Evolutionary conservation across 192 early-diverging fungal species (phyloP).

Genomic region (Linnemannia zychae): DNA sequence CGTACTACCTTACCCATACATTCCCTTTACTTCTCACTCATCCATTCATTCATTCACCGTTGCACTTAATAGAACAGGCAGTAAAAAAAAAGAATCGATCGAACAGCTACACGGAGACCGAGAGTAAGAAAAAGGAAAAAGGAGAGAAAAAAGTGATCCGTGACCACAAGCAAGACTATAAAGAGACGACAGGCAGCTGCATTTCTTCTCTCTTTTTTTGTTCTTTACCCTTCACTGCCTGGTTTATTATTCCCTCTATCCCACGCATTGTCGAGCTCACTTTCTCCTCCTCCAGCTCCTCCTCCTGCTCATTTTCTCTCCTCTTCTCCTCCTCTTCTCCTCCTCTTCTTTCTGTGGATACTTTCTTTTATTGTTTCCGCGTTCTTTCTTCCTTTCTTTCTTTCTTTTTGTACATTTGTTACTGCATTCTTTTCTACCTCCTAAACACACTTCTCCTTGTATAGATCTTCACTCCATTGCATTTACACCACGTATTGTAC

Average conservation of each 20-base stretch:
- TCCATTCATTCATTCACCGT: too few species aligned
- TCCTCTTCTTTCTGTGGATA: background rate
- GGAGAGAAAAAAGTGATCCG: background rate
- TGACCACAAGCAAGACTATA: background rate
- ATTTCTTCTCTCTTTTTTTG: background rate
- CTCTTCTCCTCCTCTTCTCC: background rate
- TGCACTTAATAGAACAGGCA: background rate
- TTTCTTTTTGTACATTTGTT: background rate
- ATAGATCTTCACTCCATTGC: background rate
- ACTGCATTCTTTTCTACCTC: background rate
- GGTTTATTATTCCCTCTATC: background rate
- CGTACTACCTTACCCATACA: background rate
- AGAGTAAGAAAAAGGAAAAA: background rate
- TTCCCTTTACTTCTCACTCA: background rate
- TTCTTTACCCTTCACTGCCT: constrained; percentile 1
- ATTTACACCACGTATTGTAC: background rate
- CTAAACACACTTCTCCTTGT: too few species aligned
- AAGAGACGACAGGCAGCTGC: background rate
- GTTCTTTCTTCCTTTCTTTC: background rate
- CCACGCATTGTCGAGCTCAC: background rate
- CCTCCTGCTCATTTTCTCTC: background rate
- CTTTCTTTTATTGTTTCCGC: background rate
- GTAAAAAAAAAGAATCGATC: background rate
- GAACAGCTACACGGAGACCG: background rate
- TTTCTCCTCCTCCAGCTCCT: background rate